These are phyloP conservation scores for Ilex paraguariensis DNA, from an alignment of 305 asterid genomes.

Conservation along the genomic window DNA sequence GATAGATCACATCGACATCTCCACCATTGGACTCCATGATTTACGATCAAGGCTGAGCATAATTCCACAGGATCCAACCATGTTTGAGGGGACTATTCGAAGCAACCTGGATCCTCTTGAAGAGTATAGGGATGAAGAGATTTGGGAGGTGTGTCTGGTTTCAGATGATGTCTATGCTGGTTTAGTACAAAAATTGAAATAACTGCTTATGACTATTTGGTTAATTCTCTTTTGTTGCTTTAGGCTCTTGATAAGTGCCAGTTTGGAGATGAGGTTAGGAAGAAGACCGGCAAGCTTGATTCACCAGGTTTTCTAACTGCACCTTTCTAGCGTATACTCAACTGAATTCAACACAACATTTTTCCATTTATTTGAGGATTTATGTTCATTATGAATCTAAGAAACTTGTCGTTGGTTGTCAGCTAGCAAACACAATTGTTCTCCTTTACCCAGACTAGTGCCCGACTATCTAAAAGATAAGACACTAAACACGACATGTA, in stretches of 20 bases:
- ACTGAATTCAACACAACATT: neutral
- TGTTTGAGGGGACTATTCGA: slow-evolving; percentile 8
- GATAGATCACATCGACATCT: slow-evolving; percentile 4
- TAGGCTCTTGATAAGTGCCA: slow-evolving; percentile 3
- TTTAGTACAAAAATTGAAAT: too few relatives aligned
- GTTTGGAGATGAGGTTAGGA: slow-evolving; percentile 1
- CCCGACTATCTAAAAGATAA: too few relatives aligned
- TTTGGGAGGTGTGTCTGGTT: slow-evolving; percentile 9
- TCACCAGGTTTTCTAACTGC: neutral
- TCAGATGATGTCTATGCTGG: neutral
- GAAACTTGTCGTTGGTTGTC: too few relatives aligned
- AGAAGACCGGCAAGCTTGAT: neutral
- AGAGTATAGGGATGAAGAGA: slow-evolving; percentile 6
- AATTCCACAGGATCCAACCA: slow-evolving; percentile 12
- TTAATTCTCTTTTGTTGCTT: neutral
- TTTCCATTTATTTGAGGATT: too few relatives aligned
- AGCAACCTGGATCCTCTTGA: slow-evolving; percentile 9
- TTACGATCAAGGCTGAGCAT: slow-evolving; percentile 10
- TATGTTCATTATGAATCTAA: too few relatives aligned
- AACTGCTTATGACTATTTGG: too few relatives aligned
- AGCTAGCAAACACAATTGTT: too few relatives aligned
- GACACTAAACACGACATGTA: too few relatives aligned
- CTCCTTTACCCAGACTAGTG: too few relatives aligned
- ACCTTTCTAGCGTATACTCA: neutral
- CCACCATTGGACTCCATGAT: slow-evolving; percentile 7